Conservation (phyloP, 2,329 filamentous ascomycete genomes). For the Alternaria arborescens region DNA sequence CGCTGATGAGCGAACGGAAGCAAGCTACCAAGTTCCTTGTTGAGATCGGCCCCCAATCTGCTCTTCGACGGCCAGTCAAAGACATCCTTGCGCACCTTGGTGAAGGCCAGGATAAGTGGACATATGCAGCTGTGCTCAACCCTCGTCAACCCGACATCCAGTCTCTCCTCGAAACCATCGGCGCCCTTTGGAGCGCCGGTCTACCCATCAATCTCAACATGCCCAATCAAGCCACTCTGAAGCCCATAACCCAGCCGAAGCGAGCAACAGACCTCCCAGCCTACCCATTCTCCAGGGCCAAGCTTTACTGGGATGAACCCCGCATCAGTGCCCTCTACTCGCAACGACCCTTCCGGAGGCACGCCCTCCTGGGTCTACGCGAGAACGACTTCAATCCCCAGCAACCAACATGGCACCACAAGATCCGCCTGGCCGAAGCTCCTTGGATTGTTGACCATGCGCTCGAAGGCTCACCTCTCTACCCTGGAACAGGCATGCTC, state of each 20-base stretch:
- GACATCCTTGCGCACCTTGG: slow-evolving; percentile 7
- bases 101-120: slow-evolving; percentile 12
- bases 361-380: slow-evolving; percentile 29
- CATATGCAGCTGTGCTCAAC: slow-evolving; percentile 11
- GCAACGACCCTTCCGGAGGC: slow-evolving; percentile 27
- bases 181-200: slow-evolving; percentile 9
- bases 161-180: slow-evolving; percentile 8
- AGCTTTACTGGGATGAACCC: slow-evolving; percentile 31
- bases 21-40: slow-evolving; percentile 9
- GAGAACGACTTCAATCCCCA: slow-evolving; percentile 27
- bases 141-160: background rate
- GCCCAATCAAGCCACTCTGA: slow-evolving; percentile 13
- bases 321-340: slow-evolving; percentile 10
- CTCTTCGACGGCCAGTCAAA: slow-evolving; percentile 14
- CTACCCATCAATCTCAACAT: slow-evolving; percentile 12
- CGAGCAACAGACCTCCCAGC: slow-evolving; percentile 11
- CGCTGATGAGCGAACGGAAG: slow-evolving; percentile 7
- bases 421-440: slow-evolving; percentile 52
- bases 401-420: slow-evolving; percentile 55
- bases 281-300: slow-evolving; percentile 43
- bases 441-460: slow-evolving; percentile 61
- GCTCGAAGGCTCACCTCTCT: slow-evolving; percentile 41
- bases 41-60: slow-evolving; percentile 22
- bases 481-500: slow-evolving; percentile 47
- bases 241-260: slow-evolving; percentile 7